phyloP scores from a whole-genome alignment of 768 basidiomycete species.

The Russula virescens region DNA sequence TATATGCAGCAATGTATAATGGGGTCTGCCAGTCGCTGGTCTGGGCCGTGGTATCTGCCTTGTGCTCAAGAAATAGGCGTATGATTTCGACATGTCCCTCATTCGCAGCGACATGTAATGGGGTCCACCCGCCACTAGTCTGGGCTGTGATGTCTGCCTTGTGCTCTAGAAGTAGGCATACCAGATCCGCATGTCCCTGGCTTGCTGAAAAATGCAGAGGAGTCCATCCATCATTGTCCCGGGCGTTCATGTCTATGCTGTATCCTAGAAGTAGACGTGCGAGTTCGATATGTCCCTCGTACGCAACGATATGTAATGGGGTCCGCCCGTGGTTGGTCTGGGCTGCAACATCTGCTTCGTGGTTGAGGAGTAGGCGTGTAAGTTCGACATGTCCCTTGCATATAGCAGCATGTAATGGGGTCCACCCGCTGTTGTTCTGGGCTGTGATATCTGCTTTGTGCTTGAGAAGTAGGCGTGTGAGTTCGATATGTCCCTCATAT shows the following conservation, averaged over 20 bases:
- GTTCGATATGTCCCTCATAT: neutral
- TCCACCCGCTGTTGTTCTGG: neutral
- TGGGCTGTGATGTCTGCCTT: neutral
- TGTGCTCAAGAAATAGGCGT: no score
- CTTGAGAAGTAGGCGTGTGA: neutral
- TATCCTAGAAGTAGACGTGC: no score
- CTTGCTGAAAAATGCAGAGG: neutral
- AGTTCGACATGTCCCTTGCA: neutral
- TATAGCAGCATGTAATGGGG: neutral
- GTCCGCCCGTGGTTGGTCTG: no score
- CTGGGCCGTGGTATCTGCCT: no score
- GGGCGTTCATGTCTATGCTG: neutral
- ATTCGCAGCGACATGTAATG: neutral
- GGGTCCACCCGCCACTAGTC: no score
- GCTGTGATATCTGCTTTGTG: neutral
- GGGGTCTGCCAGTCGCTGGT: no score
- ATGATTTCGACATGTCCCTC: neutral
- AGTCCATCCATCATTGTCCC: no score
- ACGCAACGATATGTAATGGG: no score
- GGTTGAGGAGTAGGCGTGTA: no score
- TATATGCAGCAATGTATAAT: no score
- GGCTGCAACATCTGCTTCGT: no score
- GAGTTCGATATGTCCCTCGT: no score
- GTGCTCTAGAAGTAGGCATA: neutral
- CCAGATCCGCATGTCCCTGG: neutral